Percentiles rank a stretch among this genome's conserved stretches.
Conservation (phyloP, 2,329 filamentous ascomycete species). For the Cladobotryum protrusum region DNA sequence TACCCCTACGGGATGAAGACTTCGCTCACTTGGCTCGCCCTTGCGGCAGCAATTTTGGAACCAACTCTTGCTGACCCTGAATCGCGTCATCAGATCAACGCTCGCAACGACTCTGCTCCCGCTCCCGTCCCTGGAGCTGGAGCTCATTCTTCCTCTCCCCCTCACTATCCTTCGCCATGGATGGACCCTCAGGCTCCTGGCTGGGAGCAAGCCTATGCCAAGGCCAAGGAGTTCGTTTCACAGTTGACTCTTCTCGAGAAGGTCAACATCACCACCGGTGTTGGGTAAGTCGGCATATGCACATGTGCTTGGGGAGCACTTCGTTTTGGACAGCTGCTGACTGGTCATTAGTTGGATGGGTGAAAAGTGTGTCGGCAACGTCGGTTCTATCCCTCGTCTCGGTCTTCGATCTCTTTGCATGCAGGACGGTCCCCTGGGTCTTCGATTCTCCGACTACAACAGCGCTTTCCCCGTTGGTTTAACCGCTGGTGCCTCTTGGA, state of each 20-base stretch:
- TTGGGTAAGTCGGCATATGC: conserved; percentile 58
- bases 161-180: conserved; percentile 84
- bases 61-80: conserved; percentile 18
- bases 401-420: conserved; percentile 71
- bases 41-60: conserved; percentile 9
- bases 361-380: conserved; percentile 72
- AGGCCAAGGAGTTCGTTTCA: conserved; percentile 73
- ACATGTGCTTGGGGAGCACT: not conserved
- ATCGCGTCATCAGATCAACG: conserved; percentile 15
- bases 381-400: conserved; percentile 62
- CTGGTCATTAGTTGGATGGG: conserved; percentile 34
- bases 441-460: conserved; percentile 71
- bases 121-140: not conserved
- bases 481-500: conserved; percentile 78
- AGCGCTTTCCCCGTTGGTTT: conserved; percentile 76
- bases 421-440: conserved; percentile 78
- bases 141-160: conserved; percentile 37
- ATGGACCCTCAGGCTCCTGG: conserved; percentile 63
- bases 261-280: conserved; percentile 89
- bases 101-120: conserved; percentile 1
- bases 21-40: conserved; percentile 9
- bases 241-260: conserved; percentile 81
- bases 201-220: conserved; percentile 70
- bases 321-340: not conserved
- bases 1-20: conserved; percentile 1